Percentiles rank a stretch among this genome's conserved stretches.
Evolutionary conservation across 1,139 yeast genomes (phyloP).

Genomic region (Saccharomyces hybrid): DNA sequence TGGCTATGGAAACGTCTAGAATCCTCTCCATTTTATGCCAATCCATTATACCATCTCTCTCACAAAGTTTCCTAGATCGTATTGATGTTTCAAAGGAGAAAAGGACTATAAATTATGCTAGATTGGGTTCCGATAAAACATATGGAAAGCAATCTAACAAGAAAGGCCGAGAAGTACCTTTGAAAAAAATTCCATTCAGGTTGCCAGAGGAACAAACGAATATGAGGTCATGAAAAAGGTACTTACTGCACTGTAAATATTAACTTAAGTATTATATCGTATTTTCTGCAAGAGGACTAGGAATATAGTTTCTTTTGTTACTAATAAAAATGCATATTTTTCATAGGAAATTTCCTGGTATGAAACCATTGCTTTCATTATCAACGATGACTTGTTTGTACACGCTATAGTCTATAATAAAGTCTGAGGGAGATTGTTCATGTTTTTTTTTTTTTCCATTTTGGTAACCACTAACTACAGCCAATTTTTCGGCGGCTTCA

Average conservation of each 20-base stretch:
- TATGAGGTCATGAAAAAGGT: neutral
- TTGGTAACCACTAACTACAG: neutral
- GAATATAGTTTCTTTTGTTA: neutral
- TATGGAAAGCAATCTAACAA: slow-evolving; percentile 44
- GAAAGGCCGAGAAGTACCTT: slow-evolving; percentile 38
- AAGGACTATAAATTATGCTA: slow-evolving; percentile 38
- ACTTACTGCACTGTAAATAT: neutral
- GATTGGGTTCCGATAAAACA: slow-evolving; percentile 41
- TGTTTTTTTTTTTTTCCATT: neutral
- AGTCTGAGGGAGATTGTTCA: neutral
- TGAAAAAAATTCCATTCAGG: slow-evolving; percentile 19
- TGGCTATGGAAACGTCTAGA: slow-evolving; percentile 67
- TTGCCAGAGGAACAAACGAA: neutral
- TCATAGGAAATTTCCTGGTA: neutral
- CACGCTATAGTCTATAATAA: neutral
- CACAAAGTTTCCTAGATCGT: slow-evolving; percentile 54
- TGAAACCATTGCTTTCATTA: neutral
- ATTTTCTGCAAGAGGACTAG: neutral
- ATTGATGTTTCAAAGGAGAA: slow-evolving; percentile 42
- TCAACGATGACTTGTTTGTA: neutral
- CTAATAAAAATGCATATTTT: neutral
- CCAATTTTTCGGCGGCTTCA: neutral
- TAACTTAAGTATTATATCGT: neutral
- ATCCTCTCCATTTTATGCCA: slow-evolving; percentile 57
- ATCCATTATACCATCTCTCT: slow-evolving; percentile 65